These are phyloP conservation scores for Oenanthe sinensis DNA, from an alignment of 129 eudicot genomes.

Conservation along the genomic window DNA sequence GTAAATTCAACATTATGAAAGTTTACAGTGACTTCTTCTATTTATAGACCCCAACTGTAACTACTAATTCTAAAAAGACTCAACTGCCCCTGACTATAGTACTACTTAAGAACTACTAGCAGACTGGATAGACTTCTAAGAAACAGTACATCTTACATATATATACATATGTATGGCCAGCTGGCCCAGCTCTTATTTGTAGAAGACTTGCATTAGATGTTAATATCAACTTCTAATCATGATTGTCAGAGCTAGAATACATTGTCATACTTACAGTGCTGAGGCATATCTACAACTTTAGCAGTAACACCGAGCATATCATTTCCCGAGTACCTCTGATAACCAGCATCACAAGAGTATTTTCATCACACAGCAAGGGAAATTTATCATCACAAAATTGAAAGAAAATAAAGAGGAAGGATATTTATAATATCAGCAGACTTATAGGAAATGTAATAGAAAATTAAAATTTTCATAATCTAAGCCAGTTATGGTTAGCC, in stretches of 20 bases:
- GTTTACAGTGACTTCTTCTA: too few species aligned
- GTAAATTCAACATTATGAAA: too few species aligned
- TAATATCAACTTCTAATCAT: not conserved
- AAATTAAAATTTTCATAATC: too few species aligned
- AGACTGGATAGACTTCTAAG: not conserved
- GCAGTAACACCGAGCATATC: conserved; percentile 97
- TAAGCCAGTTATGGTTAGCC: not conserved
- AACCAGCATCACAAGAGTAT: conserved; percentile 14
- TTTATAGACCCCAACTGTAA: too few species aligned
- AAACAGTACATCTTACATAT: not conserved
- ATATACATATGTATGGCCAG: not conserved
- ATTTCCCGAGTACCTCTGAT: conserved; percentile 83
- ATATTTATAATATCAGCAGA: not conserved
- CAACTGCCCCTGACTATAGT: too few species aligned
- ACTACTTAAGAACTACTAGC: too few species aligned
- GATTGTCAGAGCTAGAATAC: not conserved
- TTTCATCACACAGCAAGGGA: conserved; percentile 14
- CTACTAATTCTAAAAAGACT: too few species aligned
- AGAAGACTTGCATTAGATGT: not conserved
- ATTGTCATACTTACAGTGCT: conserved; percentile 47
- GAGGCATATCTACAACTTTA: conserved; percentile 86
- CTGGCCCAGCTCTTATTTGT: not conserved
- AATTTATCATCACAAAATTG: not conserved
- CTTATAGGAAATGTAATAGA: not conserved
- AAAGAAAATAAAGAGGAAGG: not conserved